A percentile compares a stretch with the other conserved stretches of the same genome.
Evolutionary conservation across 2,329 filamentous ascomycete species (phyloP).

Genomic region (Cryphonectria nitschkei): DNA sequence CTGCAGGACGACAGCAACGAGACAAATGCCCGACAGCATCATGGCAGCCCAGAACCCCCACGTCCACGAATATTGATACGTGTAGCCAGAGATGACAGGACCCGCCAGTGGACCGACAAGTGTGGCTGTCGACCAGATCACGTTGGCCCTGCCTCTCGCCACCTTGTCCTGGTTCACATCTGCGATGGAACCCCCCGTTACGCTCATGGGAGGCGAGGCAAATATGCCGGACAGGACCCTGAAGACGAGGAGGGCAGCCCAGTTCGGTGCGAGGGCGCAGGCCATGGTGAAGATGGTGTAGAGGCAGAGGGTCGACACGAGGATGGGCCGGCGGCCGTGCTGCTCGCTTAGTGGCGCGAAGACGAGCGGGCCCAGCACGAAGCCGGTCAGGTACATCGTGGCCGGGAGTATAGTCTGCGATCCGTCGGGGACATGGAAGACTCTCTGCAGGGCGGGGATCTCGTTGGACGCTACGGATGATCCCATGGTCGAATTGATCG

Average conservation of each 20-base stretch:
- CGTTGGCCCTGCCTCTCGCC: slow-evolving; percentile 33
- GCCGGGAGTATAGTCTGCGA: slow-evolving; percentile 33
- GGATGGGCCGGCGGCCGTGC: slow-evolving; percentile 32
- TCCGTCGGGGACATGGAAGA: slow-evolving; percentile 31
- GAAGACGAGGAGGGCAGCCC: slow-evolving; percentile 33
- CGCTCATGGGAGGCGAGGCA: slow-evolving; percentile 35
- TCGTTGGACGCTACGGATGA: slow-evolving; percentile 35
- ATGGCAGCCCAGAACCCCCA: slow-evolving; percentile 35
- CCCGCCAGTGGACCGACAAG: slow-evolving; percentile 35
- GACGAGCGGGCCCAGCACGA: slow-evolving; percentile 35
- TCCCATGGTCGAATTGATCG: slow-evolving; percentile 33
- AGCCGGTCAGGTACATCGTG: slow-evolving; percentile 35
- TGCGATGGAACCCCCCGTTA: slow-evolving; percentile 35
- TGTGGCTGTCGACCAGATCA: slow-evolving; percentile 34
- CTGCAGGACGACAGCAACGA: slow-evolving; percentile 27
- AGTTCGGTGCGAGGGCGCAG: slow-evolving; percentile 30
- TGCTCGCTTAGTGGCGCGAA: slow-evolving; percentile 35
- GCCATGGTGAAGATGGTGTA: slow-evolving; percentile 33
- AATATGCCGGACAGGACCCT: slow-evolving; percentile 33
- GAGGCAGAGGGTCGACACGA: slow-evolving; percentile 28
- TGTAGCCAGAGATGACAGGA: slow-evolving; percentile 34
- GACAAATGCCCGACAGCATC: slow-evolving; percentile 30
- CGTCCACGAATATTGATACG: slow-evolving; percentile 32
- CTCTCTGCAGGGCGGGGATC: slow-evolving; percentile 28
- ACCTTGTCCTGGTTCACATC: slow-evolving; percentile 33